A percentile compares a stretch with the other conserved stretches of the same genome.
phyloP scores from a whole-genome alignment of 495 filamentous ascomycete genomes.

The Apodospora peruviana region DNA sequence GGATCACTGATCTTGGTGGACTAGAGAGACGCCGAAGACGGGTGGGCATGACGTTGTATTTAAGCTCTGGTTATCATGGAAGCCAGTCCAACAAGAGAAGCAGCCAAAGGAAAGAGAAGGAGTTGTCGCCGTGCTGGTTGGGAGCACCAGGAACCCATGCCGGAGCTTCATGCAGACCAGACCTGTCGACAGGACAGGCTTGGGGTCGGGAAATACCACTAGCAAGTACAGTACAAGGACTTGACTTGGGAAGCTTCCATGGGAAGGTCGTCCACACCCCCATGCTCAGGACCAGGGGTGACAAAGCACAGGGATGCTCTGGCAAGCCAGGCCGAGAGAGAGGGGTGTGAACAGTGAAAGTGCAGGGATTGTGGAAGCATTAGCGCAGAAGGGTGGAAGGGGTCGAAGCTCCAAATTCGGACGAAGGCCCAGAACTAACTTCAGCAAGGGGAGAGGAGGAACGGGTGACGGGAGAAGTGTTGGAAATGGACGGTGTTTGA shows the following conservation, averaged over 20 bases:
- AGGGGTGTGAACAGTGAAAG: constrained; percentile 1
- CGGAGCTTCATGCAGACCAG: constrained; percentile 15
- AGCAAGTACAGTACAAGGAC: constrained; percentile 5
- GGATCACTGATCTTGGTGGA: constrained; percentile 1
- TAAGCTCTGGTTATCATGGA: constrained; percentile 16
- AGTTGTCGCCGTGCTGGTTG: constrained; percentile 11
- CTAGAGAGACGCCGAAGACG: not conserved
- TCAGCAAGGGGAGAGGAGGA: too few relatives aligned
- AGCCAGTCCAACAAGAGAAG: not conserved
- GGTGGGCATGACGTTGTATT: constrained; percentile 21
- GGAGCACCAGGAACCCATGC: constrained; percentile 21
- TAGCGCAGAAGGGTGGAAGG: not conserved
- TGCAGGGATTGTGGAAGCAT: constrained; percentile 11
- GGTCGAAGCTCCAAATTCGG: constrained; percentile 1
- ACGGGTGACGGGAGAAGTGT: not conserved
- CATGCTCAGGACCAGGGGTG: constrained; percentile 3
- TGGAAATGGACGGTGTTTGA: not conserved
- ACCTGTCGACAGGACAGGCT: not conserved
- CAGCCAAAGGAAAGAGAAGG: constrained; percentile 1
- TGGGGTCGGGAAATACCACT: constrained; percentile 18
- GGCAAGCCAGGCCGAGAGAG: constrained; percentile 1
- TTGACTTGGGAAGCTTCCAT: constrained; percentile 3
- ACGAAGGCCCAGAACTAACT: not conserved
- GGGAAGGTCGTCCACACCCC: not conserved
- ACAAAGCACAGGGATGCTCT: not conserved